These are phyloP conservation scores for Epichloe gansuensis DNA, from an alignment of 2,329 filamentous ascomycete species.

Conservation along the genomic window DNA sequence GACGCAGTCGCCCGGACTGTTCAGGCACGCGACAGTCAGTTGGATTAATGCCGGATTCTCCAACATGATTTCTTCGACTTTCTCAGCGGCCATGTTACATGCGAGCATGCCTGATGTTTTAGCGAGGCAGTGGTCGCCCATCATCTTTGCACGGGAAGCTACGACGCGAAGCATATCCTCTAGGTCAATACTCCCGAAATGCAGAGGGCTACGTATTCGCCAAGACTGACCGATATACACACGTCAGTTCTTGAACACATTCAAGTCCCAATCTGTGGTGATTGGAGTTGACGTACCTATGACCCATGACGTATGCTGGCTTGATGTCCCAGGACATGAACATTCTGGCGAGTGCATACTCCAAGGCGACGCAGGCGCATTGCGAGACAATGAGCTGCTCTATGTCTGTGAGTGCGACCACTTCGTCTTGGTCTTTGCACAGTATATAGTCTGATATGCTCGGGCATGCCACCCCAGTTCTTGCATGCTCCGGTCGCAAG, in stretches of 20 bases:
- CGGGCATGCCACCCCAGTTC: too few relatives aligned
- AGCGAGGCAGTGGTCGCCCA: conserved; percentile 52
- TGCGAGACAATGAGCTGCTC: too few relatives aligned
- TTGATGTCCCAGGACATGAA: conserved; percentile 40
- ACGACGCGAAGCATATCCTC: conserved; percentile 64
- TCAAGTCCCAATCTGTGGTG: too few relatives aligned
- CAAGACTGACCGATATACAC: conserved; percentile 24
- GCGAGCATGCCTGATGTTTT: conserved; percentile 52
- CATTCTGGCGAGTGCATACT: conserved; percentile 44
- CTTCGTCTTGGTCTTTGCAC: too few relatives aligned
- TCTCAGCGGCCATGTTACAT: conserved; percentile 22
- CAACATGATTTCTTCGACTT: background rate
- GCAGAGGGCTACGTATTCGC: conserved; percentile 38
- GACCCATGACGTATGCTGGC: conserved; percentile 45
- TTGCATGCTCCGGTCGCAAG: background rate
- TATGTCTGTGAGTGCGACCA: too few relatives aligned
- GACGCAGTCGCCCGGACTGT: background rate
- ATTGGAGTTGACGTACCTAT: conserved; percentile 13
- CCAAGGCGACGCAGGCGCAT: conserved; percentile 12
- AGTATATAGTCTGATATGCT: too few relatives aligned
- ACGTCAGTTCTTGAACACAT: background rate
- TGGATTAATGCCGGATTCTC: background rate
- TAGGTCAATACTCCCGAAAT: conserved; percentile 59
- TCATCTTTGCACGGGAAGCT: conserved; percentile 53
- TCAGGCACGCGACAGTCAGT: background rate